Evolutionary conservation across 2,329 filamentous ascomycete genomes (phyloP), one percentile per base, ranked within the genome.

Genomic region (Trichoderma sp.): DNA sequence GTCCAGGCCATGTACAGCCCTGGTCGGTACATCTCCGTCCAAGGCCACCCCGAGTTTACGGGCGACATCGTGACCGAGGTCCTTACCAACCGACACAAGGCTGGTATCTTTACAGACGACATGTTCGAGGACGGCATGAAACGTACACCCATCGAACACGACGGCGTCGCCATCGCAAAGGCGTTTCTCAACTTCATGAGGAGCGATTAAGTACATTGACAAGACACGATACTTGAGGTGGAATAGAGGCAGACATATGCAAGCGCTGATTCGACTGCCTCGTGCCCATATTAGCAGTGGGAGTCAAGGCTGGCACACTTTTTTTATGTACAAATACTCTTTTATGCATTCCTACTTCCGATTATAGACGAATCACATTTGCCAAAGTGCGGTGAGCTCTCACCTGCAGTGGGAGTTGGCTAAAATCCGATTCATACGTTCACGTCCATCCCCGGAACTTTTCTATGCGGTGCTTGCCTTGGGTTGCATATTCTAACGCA

Each of bases 151-250:
- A 87, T 91, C 41, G 86, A 90, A 73, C 95, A 98, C 78, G 95
- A 98, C 82, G 95, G 96, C 1, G 87, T 97, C n/a, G 85, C 87
- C 3, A 91, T 98, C 72, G 93, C 91, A 0, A 87, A 89, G 77
- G 92, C 91, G 0, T 97, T 98, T 82, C 82, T 98, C 80, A 90
- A 88, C 62, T 98, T 98, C 79, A 83, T 97, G 80, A 85, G 91
- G 65, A 92, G 94, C 78, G 88, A 80, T 16, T 82, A 75, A 79
- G 16, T 1, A 38, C 11, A 6, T 16, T 16, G 31, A 27, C 29
- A n/a, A 14, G 14, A 29, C 53, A 41, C 31, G 16, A n/a, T 41
- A 29, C 6, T 6, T 56, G 45, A 27, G 53, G 11, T 12, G 29
- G 56, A 27, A 8, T 27, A 60, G 59, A 50, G n/a, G 16, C 6